phyloP scores from a whole-genome alignment of 768 basidiomycete genomes.

The Scleroderma citrinum region DNA sequence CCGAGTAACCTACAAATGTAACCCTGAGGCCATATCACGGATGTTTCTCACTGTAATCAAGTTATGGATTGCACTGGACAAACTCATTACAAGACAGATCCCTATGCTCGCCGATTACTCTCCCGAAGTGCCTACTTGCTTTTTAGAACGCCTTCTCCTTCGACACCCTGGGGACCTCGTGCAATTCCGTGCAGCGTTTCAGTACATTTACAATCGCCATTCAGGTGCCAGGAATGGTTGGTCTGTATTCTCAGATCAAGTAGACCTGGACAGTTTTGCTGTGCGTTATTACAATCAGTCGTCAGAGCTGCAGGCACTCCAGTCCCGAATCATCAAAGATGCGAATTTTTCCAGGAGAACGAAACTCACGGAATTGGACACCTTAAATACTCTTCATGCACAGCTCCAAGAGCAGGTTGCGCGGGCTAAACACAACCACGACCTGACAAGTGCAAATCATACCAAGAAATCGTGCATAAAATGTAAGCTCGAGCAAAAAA shows the following conservation, averaged over 20 bases:
- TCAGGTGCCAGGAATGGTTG: slow-evolving; percentile 3
- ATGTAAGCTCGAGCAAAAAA: slow-evolving; percentile 20
- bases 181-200: slow-evolving; percentile 21
- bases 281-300: slow-evolving; percentile 32
- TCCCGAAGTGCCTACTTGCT: slow-evolving; percentile 25
- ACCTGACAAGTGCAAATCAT: background rate
- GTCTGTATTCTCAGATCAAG: slow-evolving; percentile 30
- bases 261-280: slow-evolving; percentile 21
- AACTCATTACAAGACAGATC: slow-evolving; percentile 21
- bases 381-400: slow-evolving; percentile 12
- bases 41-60: slow-evolving; percentile 32
- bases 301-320: slow-evolving; percentile 17
- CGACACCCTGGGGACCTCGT: slow-evolving; percentile 20
- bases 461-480: slow-evolving; percentile 4
- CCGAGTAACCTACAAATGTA: slow-evolving; percentile 26
- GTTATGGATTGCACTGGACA: slow-evolving; percentile 42
- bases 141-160: slow-evolving; percentile 26
- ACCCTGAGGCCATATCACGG: slow-evolving; percentile 33
- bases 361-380: background rate
- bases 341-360: slow-evolving; percentile 10
- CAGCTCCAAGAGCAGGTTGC: background rate
- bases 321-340: slow-evolving; percentile 22
- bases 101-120: slow-evolving; percentile 35
- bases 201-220: slow-evolving; percentile 31
- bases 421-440: background rate